A percentile compares a stretch with the other conserved stretches of the same genome.
These are phyloP conservation scores for Neophaeococcomyces mojaviensis DNA, from an alignment of 2,329 filamentous ascomycete species.

Conservation along the genomic window DNA sequence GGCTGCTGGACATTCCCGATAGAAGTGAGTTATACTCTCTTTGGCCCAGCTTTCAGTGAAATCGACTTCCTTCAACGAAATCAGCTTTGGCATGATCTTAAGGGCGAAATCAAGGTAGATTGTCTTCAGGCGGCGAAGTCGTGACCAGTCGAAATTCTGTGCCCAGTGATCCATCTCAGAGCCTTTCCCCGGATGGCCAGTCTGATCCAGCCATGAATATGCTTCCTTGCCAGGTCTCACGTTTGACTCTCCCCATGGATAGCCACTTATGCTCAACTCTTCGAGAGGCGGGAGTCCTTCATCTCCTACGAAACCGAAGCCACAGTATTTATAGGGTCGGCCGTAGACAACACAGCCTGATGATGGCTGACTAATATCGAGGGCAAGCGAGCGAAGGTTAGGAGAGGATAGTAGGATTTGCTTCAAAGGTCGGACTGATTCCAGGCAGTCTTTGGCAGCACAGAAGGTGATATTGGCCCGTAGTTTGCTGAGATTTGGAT, in stretches of 20 bases:
- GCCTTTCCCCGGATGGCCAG: background rate
- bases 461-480: background rate
- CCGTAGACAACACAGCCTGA: constrained; percentile 1
- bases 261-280: background rate
- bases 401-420: background rate
- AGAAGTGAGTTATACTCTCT: background rate
- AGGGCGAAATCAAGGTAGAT: background rate
- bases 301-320: background rate
- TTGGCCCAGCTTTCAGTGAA: background rate
- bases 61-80: background rate
- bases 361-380: background rate
- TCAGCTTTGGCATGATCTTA: background rate
- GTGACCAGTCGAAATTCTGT: constrained; percentile 1
- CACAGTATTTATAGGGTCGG: background rate
- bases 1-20: background rate
- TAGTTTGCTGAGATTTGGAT: background rate
- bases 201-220: background rate
- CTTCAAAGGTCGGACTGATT: background rate
- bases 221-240: background rate
- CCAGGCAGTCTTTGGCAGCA: background rate
- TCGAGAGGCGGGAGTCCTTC: background rate
- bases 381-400: background rate
- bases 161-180: background rate
- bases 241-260: background rate
- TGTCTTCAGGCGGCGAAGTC: background rate